Base-by-base conservation (phyloP, 1,284 basidiomycete species). In the Tilletiopsis washingtonensis region DNA sequence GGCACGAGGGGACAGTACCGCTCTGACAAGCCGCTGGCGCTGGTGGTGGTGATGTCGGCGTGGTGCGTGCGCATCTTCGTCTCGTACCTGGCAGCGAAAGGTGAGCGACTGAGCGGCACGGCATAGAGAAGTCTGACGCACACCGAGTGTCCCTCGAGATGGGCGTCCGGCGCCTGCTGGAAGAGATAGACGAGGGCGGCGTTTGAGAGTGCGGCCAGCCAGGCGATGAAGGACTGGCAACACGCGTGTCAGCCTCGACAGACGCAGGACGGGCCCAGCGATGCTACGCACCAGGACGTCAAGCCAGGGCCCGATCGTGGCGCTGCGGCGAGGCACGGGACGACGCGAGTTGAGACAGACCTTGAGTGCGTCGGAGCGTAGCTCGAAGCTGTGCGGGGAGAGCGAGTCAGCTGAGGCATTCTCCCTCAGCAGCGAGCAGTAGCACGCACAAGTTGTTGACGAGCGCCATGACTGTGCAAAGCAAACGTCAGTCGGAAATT, bases 271-370 rank as follows among this genome's bases (percentile, higher is more conserved):
- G 17, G 3, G 72, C 75, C n/a, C n/a, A n/a, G n/a, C n/a, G n/a
- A n/a, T n/a, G n/a, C n/a, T n/a, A n/a, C n/a, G n/a, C 43, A 77
- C 81, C 59, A 98, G 77, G 4, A 84, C 83, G 53, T 91, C 84
- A 37, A 97, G 80, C 93, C 93, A 98, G 0, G 90, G 85, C 0
- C 93, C 93, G 59, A 97, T 90, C 4, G 84, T 86, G 69, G 94
- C 91, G 11, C 85, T 85, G 7, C 91, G 83, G 14, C 79, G 76
- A 0, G 93, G 91, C 34, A 94, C 80, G 1, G 93, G 89, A 17
- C 90, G 81, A 11, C 89, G 81, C 45, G 82, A 80, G 69, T 94
- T 91, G 14, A 84, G 81, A 5, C 84, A 83, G 70, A 98, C 86
- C 78, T 98, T 98, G 79, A 93, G 85, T 1, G 93, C 91, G 73